Percentiles rank a stretch among this genome's conserved stretches.
phyloP scores from a whole-genome alignment of 495 filamentous ascomycete species.

The Podospora anserina region DNA sequence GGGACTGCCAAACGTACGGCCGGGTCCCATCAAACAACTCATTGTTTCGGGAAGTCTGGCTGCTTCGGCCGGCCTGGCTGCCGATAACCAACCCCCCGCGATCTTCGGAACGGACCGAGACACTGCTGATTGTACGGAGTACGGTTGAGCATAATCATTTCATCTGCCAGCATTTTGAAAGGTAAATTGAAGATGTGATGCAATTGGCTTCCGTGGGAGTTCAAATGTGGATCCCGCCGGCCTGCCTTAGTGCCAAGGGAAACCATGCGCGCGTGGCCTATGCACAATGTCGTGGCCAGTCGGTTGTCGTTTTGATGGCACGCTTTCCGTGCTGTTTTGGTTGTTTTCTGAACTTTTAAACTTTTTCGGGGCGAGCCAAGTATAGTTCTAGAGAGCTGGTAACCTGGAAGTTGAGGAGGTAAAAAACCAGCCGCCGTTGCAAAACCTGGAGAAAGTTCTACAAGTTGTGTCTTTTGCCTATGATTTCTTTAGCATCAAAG shows the following conservation, averaged over 20 bases:
- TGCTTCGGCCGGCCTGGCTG: neutral
- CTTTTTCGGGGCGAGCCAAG: neutral
- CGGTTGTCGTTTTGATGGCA: neutral
- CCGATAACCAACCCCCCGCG: no score
- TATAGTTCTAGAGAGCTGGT: no score
- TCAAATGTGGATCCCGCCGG: neutral
- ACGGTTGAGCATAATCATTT: neutral
- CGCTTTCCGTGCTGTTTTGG: neutral
- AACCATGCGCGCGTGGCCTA: neutral
- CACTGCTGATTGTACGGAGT: neutral
- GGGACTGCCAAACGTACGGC: neutral
- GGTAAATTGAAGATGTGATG: neutral
- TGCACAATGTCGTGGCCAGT: conserved; percentile 6
- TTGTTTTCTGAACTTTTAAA: neutral
- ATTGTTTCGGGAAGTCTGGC: neutral
- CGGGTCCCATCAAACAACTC: neutral
- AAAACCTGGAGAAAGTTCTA: neutral
- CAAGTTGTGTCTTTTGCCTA: neutral
- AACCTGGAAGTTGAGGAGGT: neutral
- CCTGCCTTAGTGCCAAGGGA: neutral
- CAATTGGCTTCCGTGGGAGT: neutral
- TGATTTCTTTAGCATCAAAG: neutral
- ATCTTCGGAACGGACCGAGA: neutral
- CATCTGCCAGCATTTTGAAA: neutral
- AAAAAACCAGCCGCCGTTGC: neutral